A percentile compares a stretch with the other conserved stretches of the same genome.
These are phyloP conservation scores for Brassica hybrid DNA, from an alignment of 441 rosid species.

Conservation along the genomic window DNA sequence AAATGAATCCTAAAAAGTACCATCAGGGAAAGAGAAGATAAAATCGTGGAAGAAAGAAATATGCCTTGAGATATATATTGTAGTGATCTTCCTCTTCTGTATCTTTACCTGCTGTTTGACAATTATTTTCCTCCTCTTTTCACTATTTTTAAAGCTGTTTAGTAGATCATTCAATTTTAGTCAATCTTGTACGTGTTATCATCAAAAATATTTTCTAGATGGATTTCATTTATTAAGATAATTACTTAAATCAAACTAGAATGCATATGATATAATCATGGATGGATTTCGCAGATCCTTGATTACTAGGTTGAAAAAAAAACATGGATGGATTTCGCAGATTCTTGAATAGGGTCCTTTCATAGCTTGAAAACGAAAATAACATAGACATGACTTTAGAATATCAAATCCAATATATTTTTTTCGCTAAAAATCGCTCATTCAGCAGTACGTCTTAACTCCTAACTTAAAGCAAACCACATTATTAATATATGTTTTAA, in stretches of 20 bases:
- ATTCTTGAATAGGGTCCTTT: no score
- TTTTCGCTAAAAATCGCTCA: neutral
- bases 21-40: neutral
- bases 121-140: slow-evolving; percentile 20
- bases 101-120: slow-evolving; percentile 16
- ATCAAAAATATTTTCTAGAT: neutral
- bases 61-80: slow-evolving; percentile 34
- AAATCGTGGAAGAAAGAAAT: slow-evolving; percentile 33
- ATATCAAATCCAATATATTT: no score
- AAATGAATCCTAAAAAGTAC: slow-evolving; percentile 35
- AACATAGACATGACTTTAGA: no score
- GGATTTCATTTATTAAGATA: neutral
- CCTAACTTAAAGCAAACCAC: neutral
- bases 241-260: neutral
- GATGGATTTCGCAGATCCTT: neutral
- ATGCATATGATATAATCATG: neutral
- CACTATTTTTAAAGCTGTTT: neutral
- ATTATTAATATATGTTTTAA: no score
- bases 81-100: slow-evolving; percentile 30
- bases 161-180: slow-evolving; percentile 1
- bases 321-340: no score
- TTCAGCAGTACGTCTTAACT: neutral
- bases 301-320: no score
- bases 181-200: slow-evolving; percentile 30
- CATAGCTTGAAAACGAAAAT: no score